phyloP scores from a whole-genome alignment of 768 basidiomycete genomes.

The Xerocomus spinulosus region DNA sequence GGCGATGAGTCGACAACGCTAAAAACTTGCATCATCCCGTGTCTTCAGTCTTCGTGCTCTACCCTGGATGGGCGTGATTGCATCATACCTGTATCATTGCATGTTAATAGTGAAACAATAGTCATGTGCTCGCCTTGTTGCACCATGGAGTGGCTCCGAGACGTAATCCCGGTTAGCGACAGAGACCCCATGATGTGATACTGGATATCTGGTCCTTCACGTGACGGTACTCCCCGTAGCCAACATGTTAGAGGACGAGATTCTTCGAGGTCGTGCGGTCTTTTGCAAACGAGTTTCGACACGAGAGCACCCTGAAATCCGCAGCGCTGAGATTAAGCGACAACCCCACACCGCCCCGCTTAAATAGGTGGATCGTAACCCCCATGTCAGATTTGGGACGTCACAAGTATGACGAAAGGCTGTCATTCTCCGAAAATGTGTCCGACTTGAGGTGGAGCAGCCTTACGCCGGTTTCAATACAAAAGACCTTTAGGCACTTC shows the following conservation, averaged over 20 bases:
- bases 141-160: background rate
- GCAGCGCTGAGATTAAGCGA: too few relatives aligned
- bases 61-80: slow-evolving; percentile 19
- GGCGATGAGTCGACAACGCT: slow-evolving; percentile 39
- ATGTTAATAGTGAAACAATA: slow-evolving; percentile 18
- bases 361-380: too few relatives aligned
- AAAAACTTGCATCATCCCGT: slow-evolving; percentile 5
- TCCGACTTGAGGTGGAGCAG: too few relatives aligned
- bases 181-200: slow-evolving; percentile 3
- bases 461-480: too few relatives aligned
- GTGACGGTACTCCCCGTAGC: background rate
- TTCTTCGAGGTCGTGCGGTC: background rate
- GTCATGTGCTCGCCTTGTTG: slow-evolving; percentile 5
- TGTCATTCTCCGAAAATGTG: too few relatives aligned
- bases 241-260: background rate
- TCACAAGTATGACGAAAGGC: too few relatives aligned
- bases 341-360: too few relatives aligned
- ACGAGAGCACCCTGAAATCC: background rate
- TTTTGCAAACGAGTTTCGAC: background rate
- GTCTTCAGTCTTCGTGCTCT: slow-evolving; percentile 1
- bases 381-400: too few relatives aligned
- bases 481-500: too few relatives aligned
- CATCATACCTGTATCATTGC: slow-evolving; percentile 27
- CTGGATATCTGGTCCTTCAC: background rate
- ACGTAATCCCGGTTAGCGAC: background rate